A percentile compares a stretch with the other conserved stretches of the same genome.
Evolutionary conservation across 768 basidiomycete genomes (phyloP).

Genomic region (Lactarius pseudohatsudake): DNA sequence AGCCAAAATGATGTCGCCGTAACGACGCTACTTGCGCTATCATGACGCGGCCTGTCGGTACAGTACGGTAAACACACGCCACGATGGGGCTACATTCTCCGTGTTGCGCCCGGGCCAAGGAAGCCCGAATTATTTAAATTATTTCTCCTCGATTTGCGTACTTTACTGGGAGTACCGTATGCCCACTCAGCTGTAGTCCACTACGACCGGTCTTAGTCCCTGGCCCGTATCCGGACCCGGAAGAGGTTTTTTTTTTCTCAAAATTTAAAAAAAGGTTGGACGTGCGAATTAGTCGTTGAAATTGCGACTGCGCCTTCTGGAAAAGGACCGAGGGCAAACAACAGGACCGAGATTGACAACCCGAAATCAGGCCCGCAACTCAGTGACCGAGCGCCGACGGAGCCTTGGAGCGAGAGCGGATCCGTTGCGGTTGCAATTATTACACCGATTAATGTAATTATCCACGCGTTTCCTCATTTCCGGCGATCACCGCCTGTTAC

Average conservation of each 20-base stretch:
- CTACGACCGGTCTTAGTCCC: no score
- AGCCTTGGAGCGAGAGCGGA: neutral
- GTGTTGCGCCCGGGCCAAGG: neutral
- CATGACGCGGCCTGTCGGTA: neutral
- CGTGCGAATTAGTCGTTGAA: neutral
- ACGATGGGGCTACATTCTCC: neutral
- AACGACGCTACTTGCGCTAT: neutral
- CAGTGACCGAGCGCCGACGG: neutral
- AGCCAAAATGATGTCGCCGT: neutral
- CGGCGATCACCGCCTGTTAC: neutral
- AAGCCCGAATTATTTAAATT: no score
- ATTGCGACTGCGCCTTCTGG: neutral
- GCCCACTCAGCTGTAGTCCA: no score
- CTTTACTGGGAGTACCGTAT: no score
- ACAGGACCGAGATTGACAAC: neutral
- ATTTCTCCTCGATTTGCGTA: no score
- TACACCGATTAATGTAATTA: neutral
- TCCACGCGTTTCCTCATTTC: neutral
- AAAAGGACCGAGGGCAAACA: neutral
- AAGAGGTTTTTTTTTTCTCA: no score
- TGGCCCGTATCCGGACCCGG: no score
- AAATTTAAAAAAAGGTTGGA: neutral
- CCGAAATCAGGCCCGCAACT: neutral
- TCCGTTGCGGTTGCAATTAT: neutral
- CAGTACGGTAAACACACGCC: neutral